Base-by-base conservation (phyloP, 495 filamentous ascomycete species). In the Xylaria intraflava region DNA sequence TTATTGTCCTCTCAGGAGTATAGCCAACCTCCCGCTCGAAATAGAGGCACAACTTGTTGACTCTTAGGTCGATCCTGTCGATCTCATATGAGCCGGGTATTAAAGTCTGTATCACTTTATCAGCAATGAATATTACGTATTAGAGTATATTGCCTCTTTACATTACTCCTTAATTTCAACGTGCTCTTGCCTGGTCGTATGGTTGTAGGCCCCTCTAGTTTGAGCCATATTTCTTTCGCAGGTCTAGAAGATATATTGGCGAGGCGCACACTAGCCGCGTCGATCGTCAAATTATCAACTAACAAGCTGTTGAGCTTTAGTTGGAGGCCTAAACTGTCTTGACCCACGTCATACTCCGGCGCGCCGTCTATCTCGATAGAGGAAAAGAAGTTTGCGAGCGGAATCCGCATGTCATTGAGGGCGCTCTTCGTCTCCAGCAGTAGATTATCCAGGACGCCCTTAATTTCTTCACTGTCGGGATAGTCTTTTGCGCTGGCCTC, bases 291-390 rank as follows among this genome's bases (percentile, higher is more conserved):
- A 5, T 83, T 74, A 36, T 88, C 88, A 6, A 79, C 78, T 2
- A 96, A 69, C 1, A 95, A 67, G 66, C 88, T 91, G 30, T 79
- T 73, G 44, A 96, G 71, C 30, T 77, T 78, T 9, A 98, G 61
- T 30, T 77, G 74, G 30, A 96, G 65, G 30, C 85, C 79, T 57
- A 95, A 92, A 22, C 89, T 85, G 68, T 97, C 93, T 58, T 76
- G 81, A 20, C 83, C 80, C 4, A 83, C 75, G 40, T 82, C 80
- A 61, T 95, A 88, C 16, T 75, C 70, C 14, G 90, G 81, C 23
- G 82, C 79, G 0, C 82, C 84, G 40, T 89, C 83, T 3, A 95
- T 75, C 24, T 78, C 66, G 9, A 95, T 65, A 46, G 85, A 77
- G 46, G 72, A 78, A 65, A 95, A 95, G 61, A 89, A 93, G 42